Percentiles rank a stretch among this genome's conserved stretches.
phyloP scores from a whole-genome alignment of 1,284 basidiomycete species.

The Rhodotorula sp. region DNA sequence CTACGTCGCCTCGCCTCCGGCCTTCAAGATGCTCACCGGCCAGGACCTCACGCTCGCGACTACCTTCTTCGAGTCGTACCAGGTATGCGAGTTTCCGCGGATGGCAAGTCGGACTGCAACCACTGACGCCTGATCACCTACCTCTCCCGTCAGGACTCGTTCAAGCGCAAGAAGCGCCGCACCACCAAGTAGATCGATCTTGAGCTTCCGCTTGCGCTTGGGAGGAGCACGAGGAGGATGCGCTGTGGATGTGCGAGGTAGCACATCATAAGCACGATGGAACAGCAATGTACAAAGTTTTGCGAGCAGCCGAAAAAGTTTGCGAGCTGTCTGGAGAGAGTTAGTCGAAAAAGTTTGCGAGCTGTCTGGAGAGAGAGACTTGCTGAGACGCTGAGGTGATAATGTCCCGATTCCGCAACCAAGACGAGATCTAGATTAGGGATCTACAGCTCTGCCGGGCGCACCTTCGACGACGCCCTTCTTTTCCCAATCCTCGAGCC shows the following conservation, averaged over 20 bases:
- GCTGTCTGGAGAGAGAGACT: no score
- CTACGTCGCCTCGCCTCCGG: conserved; percentile 8
- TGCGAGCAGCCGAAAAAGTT: no score
- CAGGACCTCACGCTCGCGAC: conserved; percentile 2
- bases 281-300: no score
- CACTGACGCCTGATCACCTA: background rate
- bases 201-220: background rate
- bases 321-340: no score
- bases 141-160: background rate
- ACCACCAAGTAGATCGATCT: background rate
- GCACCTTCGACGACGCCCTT: conserved; percentile 27
- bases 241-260: no score
- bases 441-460: conserved; percentile 30
- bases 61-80: conserved; percentile 9
- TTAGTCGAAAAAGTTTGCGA: no score
- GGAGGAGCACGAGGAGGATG: background rate
- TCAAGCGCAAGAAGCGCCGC: conserved; percentile 16
- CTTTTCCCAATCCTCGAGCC: conserved; percentile 49
- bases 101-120: background rate
- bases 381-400: no score
- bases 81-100: background rate
- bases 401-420: no score
- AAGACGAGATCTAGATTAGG: conserved; percentile 6
- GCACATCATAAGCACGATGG: no score
- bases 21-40: conserved; percentile 11